phyloP scores from a whole-genome alignment of 2,329 filamentous ascomycete genomes.

The Bipolaris bicolor region DNA sequence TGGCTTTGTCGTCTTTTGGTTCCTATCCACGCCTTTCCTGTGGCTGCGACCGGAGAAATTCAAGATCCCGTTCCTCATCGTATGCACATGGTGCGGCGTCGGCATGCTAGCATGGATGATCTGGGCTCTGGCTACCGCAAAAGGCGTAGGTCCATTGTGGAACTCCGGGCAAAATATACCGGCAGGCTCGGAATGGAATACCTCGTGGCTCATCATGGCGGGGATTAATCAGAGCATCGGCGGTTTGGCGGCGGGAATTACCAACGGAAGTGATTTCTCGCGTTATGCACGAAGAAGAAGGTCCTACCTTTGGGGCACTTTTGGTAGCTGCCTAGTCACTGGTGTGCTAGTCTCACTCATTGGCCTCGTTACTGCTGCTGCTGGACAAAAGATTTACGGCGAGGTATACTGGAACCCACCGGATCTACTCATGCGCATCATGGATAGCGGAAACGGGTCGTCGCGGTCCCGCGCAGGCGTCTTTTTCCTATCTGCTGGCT shows the following conservation, averaged over 20 bases:
- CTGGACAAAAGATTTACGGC: conserved; percentile 47
- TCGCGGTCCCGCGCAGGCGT: conserved; percentile 45
- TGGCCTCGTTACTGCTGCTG: conserved; percentile 52
- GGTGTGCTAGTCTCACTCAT: conserved; percentile 52
- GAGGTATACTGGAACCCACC: conserved; percentile 53
- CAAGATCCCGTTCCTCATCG: conserved; percentile 55
- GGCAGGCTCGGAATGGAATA: conserved; percentile 45
- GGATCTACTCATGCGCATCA: conserved; percentile 54
- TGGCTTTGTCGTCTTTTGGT: conserved; percentile 46
- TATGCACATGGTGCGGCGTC: conserved; percentile 53
- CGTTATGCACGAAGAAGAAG: conserved; percentile 49
- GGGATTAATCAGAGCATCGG: conserved; percentile 55
- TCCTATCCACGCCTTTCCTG: conserved; percentile 52
- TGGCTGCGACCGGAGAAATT: conserved; percentile 59
- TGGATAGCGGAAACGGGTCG: conserved; percentile 53
- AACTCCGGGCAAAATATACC: conserved; percentile 47
- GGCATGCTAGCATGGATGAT: conserved; percentile 57
- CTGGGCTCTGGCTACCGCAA: conserved; percentile 54
- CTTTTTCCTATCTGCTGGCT: conserved; percentile 47
- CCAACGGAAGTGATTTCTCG: conserved; percentile 54
- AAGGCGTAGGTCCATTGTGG: conserved; percentile 55
- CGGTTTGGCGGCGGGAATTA: conserved; percentile 51
- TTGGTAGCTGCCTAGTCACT: conserved; percentile 50
- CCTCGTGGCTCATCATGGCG: conserved; percentile 55
- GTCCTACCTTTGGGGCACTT: conserved; percentile 50